Base-by-base conservation (phyloP, 805 yeast species). In the Yarrowia deformans region DNA sequence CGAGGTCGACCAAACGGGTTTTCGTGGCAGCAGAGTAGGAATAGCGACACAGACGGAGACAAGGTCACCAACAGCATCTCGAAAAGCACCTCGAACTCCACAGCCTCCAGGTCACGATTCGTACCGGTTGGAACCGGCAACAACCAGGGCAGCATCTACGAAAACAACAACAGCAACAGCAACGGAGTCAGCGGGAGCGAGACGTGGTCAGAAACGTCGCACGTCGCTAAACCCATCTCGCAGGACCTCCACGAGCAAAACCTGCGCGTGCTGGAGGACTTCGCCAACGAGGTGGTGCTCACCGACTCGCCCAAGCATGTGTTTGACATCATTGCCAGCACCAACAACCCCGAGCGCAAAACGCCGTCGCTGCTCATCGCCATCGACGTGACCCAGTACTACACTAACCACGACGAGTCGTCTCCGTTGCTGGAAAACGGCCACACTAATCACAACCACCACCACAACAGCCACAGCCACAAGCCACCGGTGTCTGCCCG, bases 291-390 rank as follows among this genome's bases (percentile, higher is more conserved):
- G 48, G 48, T 63, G 39, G 56, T 63, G 52, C 48, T 63, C 29
- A 63, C 68, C 3, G 56, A 63, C 56, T 63, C 68, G n/a, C 68
- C 68, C 37, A 48, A 49, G 39, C 68, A 49, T 23, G 37, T 63
- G 56, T 49, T 63, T 23, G 56, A 63, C 56, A 29, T 23, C 3
- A 48, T 63, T 3, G 68, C 68, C 16, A 40, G 35, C 35, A 48
- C 56, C 19, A 63, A 63, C 48, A 48, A 37, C 29, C 68, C 56
- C 39, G 43, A 43, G 42, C 23, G 16, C 8, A 14, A 48, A 14
- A 19, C 56, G 16, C 56, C 55, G n/a, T 48, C 68, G n/a, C 55
- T 63, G 37, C 39, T 63, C 13, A 39, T 63, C 16, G 55, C 56
- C 56, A 48, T 63, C 48, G 68, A 63, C 68, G 39, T 49, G 37